phyloP scores from a whole-genome alignment of 1,284 basidiomycete species.

The Malassezia brasiliensis region DNA sequence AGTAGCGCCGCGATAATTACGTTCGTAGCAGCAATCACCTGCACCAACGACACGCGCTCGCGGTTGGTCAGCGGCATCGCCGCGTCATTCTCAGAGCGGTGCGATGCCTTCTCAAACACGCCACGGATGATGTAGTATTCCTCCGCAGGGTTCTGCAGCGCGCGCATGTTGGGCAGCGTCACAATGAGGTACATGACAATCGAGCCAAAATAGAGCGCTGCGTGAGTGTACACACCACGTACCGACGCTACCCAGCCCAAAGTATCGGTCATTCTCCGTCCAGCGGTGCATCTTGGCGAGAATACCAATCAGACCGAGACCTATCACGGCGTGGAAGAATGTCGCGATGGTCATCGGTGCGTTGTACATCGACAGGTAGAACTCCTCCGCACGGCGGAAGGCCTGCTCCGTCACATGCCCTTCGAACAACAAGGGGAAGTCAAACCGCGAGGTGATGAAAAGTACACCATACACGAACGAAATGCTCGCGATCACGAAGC shows the following conservation, averaged over 20 bases:
- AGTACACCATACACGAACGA: slow-evolving; percentile 43
- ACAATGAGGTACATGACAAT: slow-evolving; percentile 43
- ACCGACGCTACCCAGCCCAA: slow-evolving; percentile 39
- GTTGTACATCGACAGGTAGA: slow-evolving; percentile 40
- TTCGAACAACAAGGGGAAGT: slow-evolving; percentile 42
- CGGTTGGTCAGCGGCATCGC: slow-evolving; percentile 21
- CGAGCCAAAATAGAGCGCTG: slow-evolving; percentile 36
- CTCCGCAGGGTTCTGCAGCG: slow-evolving; percentile 36
- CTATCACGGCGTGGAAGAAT: slow-evolving; percentile 42
- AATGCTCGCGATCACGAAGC: slow-evolving; percentile 38
- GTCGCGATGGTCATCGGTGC: slow-evolving; percentile 35
- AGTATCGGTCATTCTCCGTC: slow-evolving; percentile 46
- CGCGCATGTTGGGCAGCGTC: slow-evolving; percentile 36
- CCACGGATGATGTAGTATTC: slow-evolving; percentile 12
- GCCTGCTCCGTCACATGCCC: slow-evolving; percentile 10
- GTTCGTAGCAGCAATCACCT: slow-evolving; percentile 40
- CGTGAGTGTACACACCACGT: neutral
- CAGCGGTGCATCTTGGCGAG: slow-evolving; percentile 43
- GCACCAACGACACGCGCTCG: slow-evolving; percentile 29
- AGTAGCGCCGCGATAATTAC: slow-evolving; percentile 34
- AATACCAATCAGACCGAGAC: slow-evolving; percentile 37
- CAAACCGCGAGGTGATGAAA: slow-evolving; percentile 41
- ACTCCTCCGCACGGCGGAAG: slow-evolving; percentile 31
- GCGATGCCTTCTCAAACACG: slow-evolving; percentile 1
- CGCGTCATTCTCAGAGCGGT: neutral